A percentile compares a stretch with the other conserved stretches of the same genome.
Evolutionary conservation across 2,329 filamentous ascomycete species (phyloP).

Genomic region (Talaromyces amestolkiae): DNA sequence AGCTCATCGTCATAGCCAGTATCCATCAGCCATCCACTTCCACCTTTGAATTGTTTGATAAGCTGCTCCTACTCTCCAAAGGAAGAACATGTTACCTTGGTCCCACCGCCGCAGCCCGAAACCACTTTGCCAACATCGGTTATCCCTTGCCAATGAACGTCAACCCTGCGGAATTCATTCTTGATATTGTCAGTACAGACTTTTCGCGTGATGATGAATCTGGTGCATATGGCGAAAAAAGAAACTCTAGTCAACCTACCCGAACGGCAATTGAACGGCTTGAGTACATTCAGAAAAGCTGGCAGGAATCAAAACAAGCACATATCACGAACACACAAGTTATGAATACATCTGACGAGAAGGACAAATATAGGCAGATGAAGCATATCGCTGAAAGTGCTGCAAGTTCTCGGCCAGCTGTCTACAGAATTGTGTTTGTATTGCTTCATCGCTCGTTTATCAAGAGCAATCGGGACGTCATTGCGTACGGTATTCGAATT

Average conservation of each 20-base stretch:
- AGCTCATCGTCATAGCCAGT: constrained; percentile 75
- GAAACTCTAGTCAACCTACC: constrained; percentile 19
- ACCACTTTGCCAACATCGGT: constrained; percentile 63
- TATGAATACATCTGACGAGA: not conserved
- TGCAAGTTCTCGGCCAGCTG: constrained; percentile 41
- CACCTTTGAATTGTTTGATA: constrained; percentile 78
- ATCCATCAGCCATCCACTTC: constrained; percentile 83
- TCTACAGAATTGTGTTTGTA: constrained; percentile 56
- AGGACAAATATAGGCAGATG: not conserved
- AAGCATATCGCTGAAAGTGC: constrained; percentile 22
- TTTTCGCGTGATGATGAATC: constrained; percentile 50
- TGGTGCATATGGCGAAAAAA: not conserved
- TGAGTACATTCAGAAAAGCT: constrained; percentile 54
- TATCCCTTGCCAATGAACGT: constrained; percentile 65
- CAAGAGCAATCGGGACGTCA: constrained; percentile 79
- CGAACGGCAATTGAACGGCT: constrained; percentile 49
- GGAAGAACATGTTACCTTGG: constrained; percentile 75
- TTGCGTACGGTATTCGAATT: constrained; percentile 78
- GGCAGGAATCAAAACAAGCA: constrained; percentile 51
- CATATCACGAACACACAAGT: constrained; percentile 25
- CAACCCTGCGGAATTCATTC: constrained; percentile 77
- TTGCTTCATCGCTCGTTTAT: constrained; percentile 76
- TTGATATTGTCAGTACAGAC: constrained; percentile 76
- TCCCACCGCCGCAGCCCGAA: constrained; percentile 54
- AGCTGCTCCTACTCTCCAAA: constrained; percentile 68